Base-by-base conservation (phyloP, 768 basidiomycete genomes). In the Boletus rubescentipes region DNA sequence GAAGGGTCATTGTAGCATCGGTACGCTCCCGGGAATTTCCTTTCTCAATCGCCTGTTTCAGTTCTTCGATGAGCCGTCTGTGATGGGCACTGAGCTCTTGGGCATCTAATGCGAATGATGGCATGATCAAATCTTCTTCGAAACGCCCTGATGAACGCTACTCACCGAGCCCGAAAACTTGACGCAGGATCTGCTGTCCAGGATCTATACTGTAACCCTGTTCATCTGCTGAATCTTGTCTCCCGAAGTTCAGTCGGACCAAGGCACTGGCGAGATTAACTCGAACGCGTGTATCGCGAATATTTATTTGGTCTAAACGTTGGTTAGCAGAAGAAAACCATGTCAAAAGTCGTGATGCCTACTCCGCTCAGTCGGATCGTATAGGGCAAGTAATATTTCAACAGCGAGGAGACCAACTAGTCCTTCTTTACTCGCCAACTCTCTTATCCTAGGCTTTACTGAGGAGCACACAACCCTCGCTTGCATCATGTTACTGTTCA, bases 91-190 rank as follows among this genome's bases (percentile, higher is more conserved):
- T 26, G 32, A 64, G 60, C 18, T 36, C 34, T 2, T 11, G 0
- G 2, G 52, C 54, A 14, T 43, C 65, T 66, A 12, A 31, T 46
- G 30, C 34, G 35, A 29, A 21, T 4, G 26, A 45, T 30, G 9
- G 38, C 12, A 39, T 8, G 10, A n/a, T 40, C 15, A 18, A 32
- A 34, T 30, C 23, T 18, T 10, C 21, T 37, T 35, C 15, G 6
- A 42, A 21, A 21, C 10, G 6, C 0, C 14, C 9, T 26, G 11
- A 37, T 16, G 11, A 12, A 34, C 20, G 5, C 49, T 31, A 46
- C 58, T 39, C 2, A 65, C 66, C 54, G 0, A 58, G 43, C n/a
- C 66, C 63, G 21, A 67, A 62, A 12, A 66, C 39, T 3, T 20
- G 14, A 20, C 52, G 37, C 18, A 67, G 31, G 8, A 46, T 35